Base-by-base conservation (phyloP, 805 yeast genomes). In the Candida mattraensis region DNA sequence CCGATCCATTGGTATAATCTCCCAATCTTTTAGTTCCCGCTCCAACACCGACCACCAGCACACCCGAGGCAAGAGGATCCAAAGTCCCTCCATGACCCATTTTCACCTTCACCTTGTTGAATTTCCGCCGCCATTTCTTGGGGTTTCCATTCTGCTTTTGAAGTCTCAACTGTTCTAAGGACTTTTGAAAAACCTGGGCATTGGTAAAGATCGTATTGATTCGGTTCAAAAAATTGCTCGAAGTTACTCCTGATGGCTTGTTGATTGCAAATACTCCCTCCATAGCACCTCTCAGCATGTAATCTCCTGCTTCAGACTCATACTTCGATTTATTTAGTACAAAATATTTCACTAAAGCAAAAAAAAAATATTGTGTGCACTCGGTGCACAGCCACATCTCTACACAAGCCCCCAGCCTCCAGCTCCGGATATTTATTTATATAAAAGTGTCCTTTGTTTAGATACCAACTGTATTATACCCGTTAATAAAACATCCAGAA, bases 61-160 rank as follows among this genome's bases (percentile, higher is more conserved):
- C 89, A 8, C 99, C 99, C n/a, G 88, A 80, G 0, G 99, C 99
- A 27, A 86, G 63, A 0, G 98, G 97, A 54, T 93, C 99, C 24
- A 93, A 67, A 0, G 99, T 93, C 7, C 99, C 99, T 13, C 99
- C 99, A 60, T 93, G 99, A 1, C 99, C 99, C 69, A 91, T 83
- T 54, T 93, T 93, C 21, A 89, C 79, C 50, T 80, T 80, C 4
- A 74, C 65, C 20, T 69, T 68, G 16, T 71, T 64, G 18, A 74
- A 66, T 39, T 75, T 74, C 35, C 75, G 71, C 40, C 73, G 70
- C 28, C 76, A 70, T 23, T 77, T 69, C 36, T 64, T 68, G 34
- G 68, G 58, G 20, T 63, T 55, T 11, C 70, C 55, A 27, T 69
- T 69, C 20, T 68, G 63, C 42, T 75, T 69, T 16, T 64, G 69